A percentile compares a stretch with the other conserved stretches of the same genome.
phyloP scores from a whole-genome alignment of 2,329 filamentous ascomycete species.

The Arthrobotrys conoides region DNA sequence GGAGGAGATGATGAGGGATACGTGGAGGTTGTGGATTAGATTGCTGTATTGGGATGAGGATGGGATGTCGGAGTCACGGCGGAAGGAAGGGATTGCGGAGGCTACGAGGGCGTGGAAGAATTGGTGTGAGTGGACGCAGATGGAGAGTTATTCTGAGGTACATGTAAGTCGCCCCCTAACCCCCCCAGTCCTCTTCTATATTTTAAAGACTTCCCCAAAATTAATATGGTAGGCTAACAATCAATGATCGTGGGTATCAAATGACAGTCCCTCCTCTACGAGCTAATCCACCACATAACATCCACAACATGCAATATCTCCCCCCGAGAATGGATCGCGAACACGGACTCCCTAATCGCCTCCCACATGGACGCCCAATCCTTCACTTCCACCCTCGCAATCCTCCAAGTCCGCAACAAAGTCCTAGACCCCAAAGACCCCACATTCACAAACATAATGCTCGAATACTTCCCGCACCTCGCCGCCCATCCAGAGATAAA shows the following conservation, averaged over 20 bases:
- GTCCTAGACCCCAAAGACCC: conserved; percentile 56
- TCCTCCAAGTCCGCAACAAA: conserved; percentile 50
- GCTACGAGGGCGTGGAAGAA: conserved; percentile 51
- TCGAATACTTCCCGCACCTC: conserved; percentile 56
- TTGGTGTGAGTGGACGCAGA: conserved; percentile 59
- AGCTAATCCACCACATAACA: conserved; percentile 51
- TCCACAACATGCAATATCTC: conserved; percentile 41
- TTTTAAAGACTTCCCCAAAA: no score
- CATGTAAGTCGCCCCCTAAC: conserved; percentile 32
- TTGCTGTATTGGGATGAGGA: conserved; percentile 58
- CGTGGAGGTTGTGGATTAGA: conserved; percentile 53
- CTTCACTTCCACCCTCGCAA: conserved; percentile 54
- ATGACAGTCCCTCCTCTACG: conserved; percentile 46
- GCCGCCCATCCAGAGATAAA: conserved; percentile 55
- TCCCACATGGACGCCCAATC: conserved; percentile 54
- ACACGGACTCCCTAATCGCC: conserved; percentile 54
- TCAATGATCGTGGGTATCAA: not conserved
- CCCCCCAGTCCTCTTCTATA: no score
- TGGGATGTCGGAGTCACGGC: conserved; percentile 38
- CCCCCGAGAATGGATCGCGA: conserved; percentile 56
- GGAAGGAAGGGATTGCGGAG: conserved; percentile 35
- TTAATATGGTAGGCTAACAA: not conserved
- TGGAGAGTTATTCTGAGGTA: conserved; percentile 49
- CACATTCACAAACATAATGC: conserved; percentile 59
- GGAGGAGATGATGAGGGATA: conserved; percentile 59